phyloP scores from a whole-genome alignment of 345 rosid genomes.

The Leavenworthia alabamica region DNA sequence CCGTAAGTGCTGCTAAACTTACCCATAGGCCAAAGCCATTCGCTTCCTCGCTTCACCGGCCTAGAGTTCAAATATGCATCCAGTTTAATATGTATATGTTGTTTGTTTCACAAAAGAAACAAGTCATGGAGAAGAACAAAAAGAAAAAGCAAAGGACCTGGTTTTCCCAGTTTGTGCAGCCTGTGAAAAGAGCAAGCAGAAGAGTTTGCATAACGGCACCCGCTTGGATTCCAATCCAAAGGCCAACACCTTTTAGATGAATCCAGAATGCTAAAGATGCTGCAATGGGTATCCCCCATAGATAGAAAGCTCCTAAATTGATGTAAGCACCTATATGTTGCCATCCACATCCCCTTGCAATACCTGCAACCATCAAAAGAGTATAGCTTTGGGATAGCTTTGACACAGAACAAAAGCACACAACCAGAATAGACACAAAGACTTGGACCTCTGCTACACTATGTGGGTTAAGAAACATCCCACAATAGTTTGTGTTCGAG shows the following conservation, averaged over 20 bases:
- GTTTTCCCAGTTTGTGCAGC: slow-evolving; percentile 56
- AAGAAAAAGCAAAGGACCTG: slow-evolving; percentile 33
- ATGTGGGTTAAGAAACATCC: background rate
- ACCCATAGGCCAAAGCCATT: slow-evolving; percentile 13
- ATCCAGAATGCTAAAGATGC: slow-evolving; percentile 51
- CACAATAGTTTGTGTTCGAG: background rate
- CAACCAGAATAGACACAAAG: background rate
- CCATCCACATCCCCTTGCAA: slow-evolving; percentile 90
- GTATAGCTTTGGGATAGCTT: background rate
- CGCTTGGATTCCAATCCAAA: slow-evolving; percentile 66
- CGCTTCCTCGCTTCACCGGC: slow-evolving; percentile 20
- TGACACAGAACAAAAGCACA: background rate
- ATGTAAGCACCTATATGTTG: slow-evolving; percentile 71
- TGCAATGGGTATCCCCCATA: slow-evolving; percentile 63
- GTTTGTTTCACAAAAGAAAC: background rate
- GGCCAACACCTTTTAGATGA: slow-evolving; percentile 49
- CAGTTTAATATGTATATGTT: background rate
- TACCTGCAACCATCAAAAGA: slow-evolving; percentile 37
- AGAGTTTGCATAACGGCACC: slow-evolving; percentile 53
- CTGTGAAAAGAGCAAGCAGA: slow-evolving; percentile 44
- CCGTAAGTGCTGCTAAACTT: background rate
- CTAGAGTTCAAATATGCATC: slow-evolving; percentile 10
- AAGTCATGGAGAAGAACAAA: background rate
- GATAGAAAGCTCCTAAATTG: slow-evolving; percentile 62
- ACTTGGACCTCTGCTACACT: background rate